Evolutionary conservation across 1,284 basidiomycete genomes (phyloP).

Genomic region (Clitocybe nebularis): DNA sequence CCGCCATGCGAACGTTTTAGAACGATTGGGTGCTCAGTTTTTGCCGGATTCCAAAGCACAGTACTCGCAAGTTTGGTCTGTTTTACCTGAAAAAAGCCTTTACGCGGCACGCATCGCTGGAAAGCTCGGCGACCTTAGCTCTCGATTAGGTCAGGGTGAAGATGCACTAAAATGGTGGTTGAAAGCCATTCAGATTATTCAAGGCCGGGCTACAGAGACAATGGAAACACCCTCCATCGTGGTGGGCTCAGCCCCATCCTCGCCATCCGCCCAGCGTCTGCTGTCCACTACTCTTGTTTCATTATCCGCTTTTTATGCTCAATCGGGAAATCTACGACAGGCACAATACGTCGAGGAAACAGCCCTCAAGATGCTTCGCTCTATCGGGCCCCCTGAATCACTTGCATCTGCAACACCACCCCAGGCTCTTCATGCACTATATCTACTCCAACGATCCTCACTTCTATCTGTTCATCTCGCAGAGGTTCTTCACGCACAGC

Average conservation of each 20-base stretch:
- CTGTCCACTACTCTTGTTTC: constrained; percentile 65
- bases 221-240: constrained; percentile 27
- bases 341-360: constrained; percentile 67
- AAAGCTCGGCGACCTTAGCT: constrained; percentile 64
- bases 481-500: constrained; percentile 65
- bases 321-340: constrained; percentile 56
- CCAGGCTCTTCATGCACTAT: constrained; percentile 62
- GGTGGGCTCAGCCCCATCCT: constrained; percentile 43
- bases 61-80: constrained; percentile 63
- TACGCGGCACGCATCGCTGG: constrained; percentile 55
- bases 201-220: constrained; percentile 16
- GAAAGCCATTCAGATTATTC: constrained; percentile 46
- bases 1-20: constrained; percentile 63
- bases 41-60: constrained; percentile 56
- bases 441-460: constrained; percentile 69
- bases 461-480: constrained; percentile 73
- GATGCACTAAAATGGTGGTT: constrained; percentile 68
- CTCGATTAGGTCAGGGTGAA: constrained; percentile 45
- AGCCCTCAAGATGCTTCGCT: constrained; percentile 65
- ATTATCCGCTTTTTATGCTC: constrained; percentile 69
- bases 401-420: constrained; percentile 44
- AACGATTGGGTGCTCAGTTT: constrained; percentile 62
- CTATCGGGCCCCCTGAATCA: constrained; percentile 49
- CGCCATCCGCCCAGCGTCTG: constrained; percentile 67
- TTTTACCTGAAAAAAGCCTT: constrained; percentile 34